Base-by-base conservation (phyloP, 2,329 filamentous ascomycete species). In the Fusarium redolens region DNA sequence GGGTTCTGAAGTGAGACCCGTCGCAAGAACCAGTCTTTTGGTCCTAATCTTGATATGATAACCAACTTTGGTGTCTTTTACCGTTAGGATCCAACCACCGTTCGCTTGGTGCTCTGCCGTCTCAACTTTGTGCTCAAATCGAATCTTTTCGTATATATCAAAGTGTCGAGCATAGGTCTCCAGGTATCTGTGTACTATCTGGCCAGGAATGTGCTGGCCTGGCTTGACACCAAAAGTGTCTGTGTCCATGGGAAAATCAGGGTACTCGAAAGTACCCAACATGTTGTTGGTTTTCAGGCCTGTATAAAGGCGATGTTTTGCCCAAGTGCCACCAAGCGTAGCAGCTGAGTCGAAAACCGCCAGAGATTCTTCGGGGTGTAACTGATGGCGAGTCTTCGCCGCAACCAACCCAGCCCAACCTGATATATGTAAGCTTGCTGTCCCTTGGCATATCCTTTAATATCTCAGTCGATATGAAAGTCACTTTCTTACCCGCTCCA, bases 221-320 rank as follows among this genome's bases (percentile, higher is more conserved):
- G 81, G 78, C 48, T 83, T 78, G 31, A 89, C 80, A 2, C 83
- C 83, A 73, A 88, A 91, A 0, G 81, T 85, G 25, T 86, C 85
- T 12, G 83, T 80, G 65, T 86, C 84, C 90, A 95, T 92, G 22
- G 92, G 91, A 67, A 93, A 93, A 75, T 94, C 93, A 1, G 90
- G 89, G 75, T 89, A 94, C 79, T 95, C 92, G 73, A 91, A 93
- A 1, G 89, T 92, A 5, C 92, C 92, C 15, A 91, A 79, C 78
- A 93, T 87, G 76, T 95, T 95, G 81, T 96, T 95, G 59, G 89
- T 91, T 75, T 90, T 92, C 54, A 96, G 85, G 3, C 89, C 90
- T 0, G 90, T 88, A 78, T 95, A 92, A 1, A 94, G 81, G 3
- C 92, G 87, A 41, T 92, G 84, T 62, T 89, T 84, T 13, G 90